Base-by-base conservation (phyloP, 139 green algal genomes). In the Gonium pectorale region DNA sequence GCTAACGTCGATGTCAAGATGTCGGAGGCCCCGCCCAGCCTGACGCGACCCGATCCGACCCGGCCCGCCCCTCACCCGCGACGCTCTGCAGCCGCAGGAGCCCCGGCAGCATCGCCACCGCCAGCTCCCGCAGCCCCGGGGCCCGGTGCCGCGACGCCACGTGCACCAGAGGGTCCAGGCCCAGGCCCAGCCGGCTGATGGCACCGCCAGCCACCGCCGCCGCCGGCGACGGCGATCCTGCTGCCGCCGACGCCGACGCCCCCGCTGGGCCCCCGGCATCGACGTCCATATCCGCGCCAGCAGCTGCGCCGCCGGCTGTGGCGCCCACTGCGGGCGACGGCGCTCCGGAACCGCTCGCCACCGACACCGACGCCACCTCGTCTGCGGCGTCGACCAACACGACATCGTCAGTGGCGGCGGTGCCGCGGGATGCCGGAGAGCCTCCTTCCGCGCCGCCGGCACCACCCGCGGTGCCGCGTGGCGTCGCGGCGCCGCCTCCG, bases 61-160 rank as follows among this genome's bases (percentile, higher is more conserved):
- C 43, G 27, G 1, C 41, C 41, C 41, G 26, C 67, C 49, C 2
- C 86, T n/a, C n/a, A 91, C 87, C 87, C 46, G 93, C 87, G 8
- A 96, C 68, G 71, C 96, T 93, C 90, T 96, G 93, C 51, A 95
- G 78, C 43, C 81, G 72, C 41, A 98, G 89, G 66, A 98, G 79
- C 40, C 87, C 82, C 26, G 90, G 90, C 83, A 98, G 90, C 79
- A 96, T 68, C 26, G 52, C 67, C 37, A 94, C 74, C 67, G 97
- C 81, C 60, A 89, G 68, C 54, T 90, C 72, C 21, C 88, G 77
- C 80, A 96, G 74, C 0, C 19, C 37, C 7, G 74, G 68, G 3
- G 75, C 77, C 43, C 94, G 89, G 5, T 90, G 89, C 35, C 66
- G 67, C 0, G 85, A 60, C 51, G 93, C 41, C 3, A 82, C 86